Percentiles rank a stretch among this genome's conserved stretches.
These are phyloP conservation scores for Exophiala lecanii-corni DNA, from an alignment of 2,329 filamentous ascomycete species.

Conservation along the genomic window DNA sequence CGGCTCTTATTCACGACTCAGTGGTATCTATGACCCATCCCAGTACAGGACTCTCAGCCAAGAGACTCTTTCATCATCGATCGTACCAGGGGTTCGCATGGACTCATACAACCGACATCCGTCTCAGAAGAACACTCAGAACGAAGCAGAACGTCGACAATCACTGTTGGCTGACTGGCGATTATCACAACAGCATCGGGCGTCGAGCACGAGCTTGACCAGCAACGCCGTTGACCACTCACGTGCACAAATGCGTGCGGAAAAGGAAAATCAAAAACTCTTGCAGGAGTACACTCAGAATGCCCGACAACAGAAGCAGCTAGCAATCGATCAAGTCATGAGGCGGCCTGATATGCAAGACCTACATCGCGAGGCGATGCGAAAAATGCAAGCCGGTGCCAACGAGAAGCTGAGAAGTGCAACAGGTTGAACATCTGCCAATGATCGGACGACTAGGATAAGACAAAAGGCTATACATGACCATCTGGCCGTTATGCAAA, in stretches of 20 bases:
- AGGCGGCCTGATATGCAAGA: constrained; percentile 68
- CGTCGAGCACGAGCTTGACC: constrained; percentile 29
- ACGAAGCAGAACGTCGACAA: constrained; percentile 33
- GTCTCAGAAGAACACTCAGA: constrained; percentile 9
- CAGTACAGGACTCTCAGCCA: constrained; percentile 8
- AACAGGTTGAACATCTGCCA: background rate
- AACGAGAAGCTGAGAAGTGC: constrained; percentile 31
- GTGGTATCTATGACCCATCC: constrained; percentile 5
- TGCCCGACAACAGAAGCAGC: constrained; percentile 56
- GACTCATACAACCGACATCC: constrained; percentile 20
- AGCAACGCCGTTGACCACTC: constrained; percentile 35
- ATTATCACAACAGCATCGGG: constrained; percentile 59
- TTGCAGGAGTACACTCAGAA: constrained; percentile 55
- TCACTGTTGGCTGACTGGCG: constrained; percentile 64
- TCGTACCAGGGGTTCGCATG: constrained; percentile 43
- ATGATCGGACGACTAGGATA: no score
- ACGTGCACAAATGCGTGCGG: constrained; percentile 50
- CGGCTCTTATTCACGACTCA: background rate
- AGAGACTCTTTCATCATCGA: constrained; percentile 2
- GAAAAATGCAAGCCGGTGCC: constrained; percentile 66
- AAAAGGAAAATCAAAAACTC: constrained; percentile 59
- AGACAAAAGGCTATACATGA: no score
- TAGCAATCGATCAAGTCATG: constrained; percentile 69
- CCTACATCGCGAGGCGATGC: constrained; percentile 72
- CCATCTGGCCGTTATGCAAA: no score